These are phyloP conservation scores for Bruguiera parviflora DNA, from an alignment of 345 rosid species.

Conservation along the genomic window DNA sequence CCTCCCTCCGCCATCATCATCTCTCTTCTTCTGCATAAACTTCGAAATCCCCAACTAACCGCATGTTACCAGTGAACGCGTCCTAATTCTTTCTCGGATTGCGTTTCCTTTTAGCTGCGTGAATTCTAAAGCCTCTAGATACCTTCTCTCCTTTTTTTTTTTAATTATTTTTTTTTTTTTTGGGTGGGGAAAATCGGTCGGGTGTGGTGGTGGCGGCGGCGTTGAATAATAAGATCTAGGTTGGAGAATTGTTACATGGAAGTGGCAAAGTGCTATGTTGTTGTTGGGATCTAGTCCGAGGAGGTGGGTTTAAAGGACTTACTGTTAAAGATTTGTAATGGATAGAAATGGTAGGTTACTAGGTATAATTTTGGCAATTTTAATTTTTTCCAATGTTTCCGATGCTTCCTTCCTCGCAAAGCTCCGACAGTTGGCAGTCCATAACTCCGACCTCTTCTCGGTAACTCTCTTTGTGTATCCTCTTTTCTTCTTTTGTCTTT, in stretches of 20 bases:
- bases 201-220: neutral
- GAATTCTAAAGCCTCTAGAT: constrained; percentile 13
- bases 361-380: constrained; percentile 15
- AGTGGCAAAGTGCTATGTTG: neutral
- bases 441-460: constrained; percentile 23
- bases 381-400: constrained; percentile 41
- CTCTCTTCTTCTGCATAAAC: too few species aligned
- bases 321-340: constrained; percentile 12
- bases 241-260: neutral
- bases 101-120: neutral
- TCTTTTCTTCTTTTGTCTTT: neutral
- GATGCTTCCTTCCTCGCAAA: constrained; percentile 26
- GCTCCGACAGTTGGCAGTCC: constrained; percentile 31
- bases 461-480: constrained; percentile 26
- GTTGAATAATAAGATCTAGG: neutral
- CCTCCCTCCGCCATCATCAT: too few species aligned
- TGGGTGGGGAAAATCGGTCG: too few species aligned
- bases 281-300: constrained; percentile 1
- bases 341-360: constrained; percentile 9
- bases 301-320: neutral
- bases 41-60: neutral
- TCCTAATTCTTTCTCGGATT: neutral
- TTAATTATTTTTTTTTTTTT: too few species aligned
- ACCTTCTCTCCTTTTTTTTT: neutral
- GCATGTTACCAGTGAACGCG: neutral